Evolutionary conservation across 129 eudicot genomes (phyloP).

Genomic region (Logfia minima): DNA sequence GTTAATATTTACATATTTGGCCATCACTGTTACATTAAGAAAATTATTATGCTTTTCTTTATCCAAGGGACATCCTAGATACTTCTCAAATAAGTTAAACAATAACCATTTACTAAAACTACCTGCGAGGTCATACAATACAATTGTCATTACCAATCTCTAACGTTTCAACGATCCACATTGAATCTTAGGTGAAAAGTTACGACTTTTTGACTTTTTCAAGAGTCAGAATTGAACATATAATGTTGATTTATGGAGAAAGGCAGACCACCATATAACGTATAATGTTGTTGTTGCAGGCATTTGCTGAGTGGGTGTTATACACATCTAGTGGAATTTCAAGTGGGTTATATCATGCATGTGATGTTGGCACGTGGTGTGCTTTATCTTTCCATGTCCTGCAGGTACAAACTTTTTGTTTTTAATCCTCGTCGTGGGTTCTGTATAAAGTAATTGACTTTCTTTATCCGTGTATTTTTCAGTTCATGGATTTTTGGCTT

Average conservation of each 20-base stretch:
- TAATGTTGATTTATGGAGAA: background rate
- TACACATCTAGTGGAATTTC: constrained; percentile 85
- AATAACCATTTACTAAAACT: background rate
- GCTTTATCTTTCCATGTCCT: constrained; percentile 65
- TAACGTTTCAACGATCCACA: background rate
- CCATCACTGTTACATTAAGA: too few relatives aligned
- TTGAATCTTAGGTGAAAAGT: constrained; percentile 4
- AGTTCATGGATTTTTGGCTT: constrained; percentile 99
- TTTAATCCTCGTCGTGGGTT: background rate
- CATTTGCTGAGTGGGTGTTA: constrained; percentile 94
- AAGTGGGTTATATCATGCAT: constrained; percentile 94
- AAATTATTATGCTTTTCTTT: background rate
- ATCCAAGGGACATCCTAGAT: background rate
- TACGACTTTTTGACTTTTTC: constrained; percentile 6
- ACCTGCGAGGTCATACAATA: background rate
- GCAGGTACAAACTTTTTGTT: constrained; percentile 53
- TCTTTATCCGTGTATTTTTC: constrained; percentile 4
- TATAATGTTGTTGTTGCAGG: constrained; percentile 42
- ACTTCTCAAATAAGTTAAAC: constrained; percentile 5
- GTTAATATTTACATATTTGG: too few relatives aligned
- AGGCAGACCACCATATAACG: background rate
- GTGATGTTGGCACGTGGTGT: constrained; percentile 98
- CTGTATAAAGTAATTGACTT: background rate
- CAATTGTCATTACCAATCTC: background rate
- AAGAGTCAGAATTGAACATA: background rate